Conservation (phyloP, 2,329 filamentous ascomycete genomes). For the Keithomyces neogunnii region DNA sequence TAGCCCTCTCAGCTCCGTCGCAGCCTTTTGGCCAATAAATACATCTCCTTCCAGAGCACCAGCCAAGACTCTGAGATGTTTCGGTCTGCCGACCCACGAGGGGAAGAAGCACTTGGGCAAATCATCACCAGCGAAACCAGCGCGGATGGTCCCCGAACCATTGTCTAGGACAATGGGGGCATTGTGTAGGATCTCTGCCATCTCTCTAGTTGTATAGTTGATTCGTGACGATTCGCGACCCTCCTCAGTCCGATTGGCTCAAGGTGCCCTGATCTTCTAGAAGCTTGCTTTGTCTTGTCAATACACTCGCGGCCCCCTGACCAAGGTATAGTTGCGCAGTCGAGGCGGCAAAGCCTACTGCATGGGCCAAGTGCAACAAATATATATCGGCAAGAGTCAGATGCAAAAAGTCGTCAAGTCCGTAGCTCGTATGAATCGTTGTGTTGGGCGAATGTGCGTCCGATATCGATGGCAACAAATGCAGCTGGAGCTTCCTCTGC, state of each 20-base stretch:
- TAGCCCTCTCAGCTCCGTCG: slow-evolving; percentile 81
- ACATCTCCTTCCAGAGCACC: slow-evolving; percentile 93
- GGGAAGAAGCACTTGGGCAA: slow-evolving; percentile 95
- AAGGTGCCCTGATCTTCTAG: neutral
- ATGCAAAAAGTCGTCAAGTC: neutral
- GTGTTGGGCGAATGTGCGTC: neutral
- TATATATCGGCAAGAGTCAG: neutral
- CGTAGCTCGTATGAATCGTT: neutral
- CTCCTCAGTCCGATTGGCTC: neutral
- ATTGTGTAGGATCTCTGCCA: slow-evolving; percentile 73
- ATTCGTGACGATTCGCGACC: neutral
- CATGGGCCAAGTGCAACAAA: neutral
- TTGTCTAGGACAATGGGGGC: slow-evolving; percentile 98
- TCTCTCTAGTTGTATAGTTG: slow-evolving; percentile 15
- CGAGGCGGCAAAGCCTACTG: neutral
- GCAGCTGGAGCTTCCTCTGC: neutral
- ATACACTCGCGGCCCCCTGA: neutral
- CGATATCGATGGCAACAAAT: neutral
- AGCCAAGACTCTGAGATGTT: slow-evolving; percentile 90
- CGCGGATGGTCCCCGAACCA: slow-evolving; percentile 93
- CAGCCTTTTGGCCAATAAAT: slow-evolving; percentile 85
- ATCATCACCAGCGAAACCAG: slow-evolving; percentile 94
- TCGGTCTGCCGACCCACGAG: slow-evolving; percentile 92
- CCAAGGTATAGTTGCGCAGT: neutral
- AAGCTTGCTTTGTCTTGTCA: neutral